Evolutionary conservation across 129 eudicot genomes (phyloP), one percentile per base, ranked within the genome.

Genomic region (Ambrosia artemisiifolia): DNA sequence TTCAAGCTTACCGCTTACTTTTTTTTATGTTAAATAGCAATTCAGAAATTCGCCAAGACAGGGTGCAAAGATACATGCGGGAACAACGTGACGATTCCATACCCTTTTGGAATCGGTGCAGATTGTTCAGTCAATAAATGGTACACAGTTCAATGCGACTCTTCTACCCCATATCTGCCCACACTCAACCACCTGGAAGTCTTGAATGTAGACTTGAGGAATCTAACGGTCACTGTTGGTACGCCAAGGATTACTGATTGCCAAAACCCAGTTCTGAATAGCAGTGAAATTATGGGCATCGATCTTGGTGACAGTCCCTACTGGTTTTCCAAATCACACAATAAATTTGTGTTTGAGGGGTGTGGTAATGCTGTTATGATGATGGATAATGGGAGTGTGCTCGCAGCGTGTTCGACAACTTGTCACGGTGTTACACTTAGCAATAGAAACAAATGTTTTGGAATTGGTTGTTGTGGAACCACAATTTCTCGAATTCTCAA

Each of bases 1-100:
- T n/a, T n/a, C n/a, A n/a, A n/a, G n/a, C n/a, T n/a, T n/a, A n/a
- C n/a, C n/a, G n/a, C n/a, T n/a, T n/a, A n/a, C n/a, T n/a, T 24
- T 24, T 24, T 24, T 24, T 24, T 24, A 24, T 24, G 28, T 24
- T 24, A 24, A 24, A 24, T 24, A 24, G 28, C 28, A 24, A 24
- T 24, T 24, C 28, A 24, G 28, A 34, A n/a, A 32, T 69, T 50
- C 49, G 64, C 71, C 13, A 74, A 63, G 40, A 24, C 50, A 35
- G 78, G 78, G 14, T 74, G 78, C 70, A 19, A 11, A 10, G 53
- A 74, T 18, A 74, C 1, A 65, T 63, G 78, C 5, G 78, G 71
- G 3, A 64, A 35, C 6, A 24, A 24, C 28, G 48, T 63, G 14
- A 74, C 24, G 14, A 64, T 74, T 64, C 78, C 78, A 7, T 74